Conservation (phyloP, 2,329 filamentous ascomycete species). For the Aspergillus pseudoterreus region DNA sequence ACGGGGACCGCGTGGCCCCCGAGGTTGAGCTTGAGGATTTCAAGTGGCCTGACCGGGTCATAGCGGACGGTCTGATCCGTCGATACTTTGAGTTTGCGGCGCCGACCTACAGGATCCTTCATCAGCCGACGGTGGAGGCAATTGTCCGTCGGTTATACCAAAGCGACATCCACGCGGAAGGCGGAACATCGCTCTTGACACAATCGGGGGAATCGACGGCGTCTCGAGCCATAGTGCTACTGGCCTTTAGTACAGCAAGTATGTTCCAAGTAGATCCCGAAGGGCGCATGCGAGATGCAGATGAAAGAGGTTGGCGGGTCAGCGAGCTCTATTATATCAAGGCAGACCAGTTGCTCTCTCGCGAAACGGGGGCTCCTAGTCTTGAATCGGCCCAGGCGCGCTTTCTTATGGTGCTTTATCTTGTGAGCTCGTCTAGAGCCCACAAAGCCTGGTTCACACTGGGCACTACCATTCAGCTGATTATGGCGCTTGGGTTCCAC, state of each 20-base stretch:
- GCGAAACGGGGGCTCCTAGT: slow-evolving; percentile 16
- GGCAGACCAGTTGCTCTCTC: slow-evolving; percentile 15
- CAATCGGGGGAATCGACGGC: slow-evolving; percentile 1
- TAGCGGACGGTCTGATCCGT: slow-evolving; percentile 11
- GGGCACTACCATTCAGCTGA: slow-evolving; percentile 34
- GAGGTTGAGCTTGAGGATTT: slow-evolving; percentile 10
- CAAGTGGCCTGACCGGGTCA: slow-evolving; percentile 14
- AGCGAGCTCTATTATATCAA: slow-evolving; percentile 19
- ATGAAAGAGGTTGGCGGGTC: slow-evolving; percentile 12
- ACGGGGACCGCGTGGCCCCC: slow-evolving; percentile 16
- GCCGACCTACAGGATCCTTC: slow-evolving; percentile 20
- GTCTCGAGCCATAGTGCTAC: slow-evolving; percentile 13
- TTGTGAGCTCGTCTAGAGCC: slow-evolving; percentile 33
- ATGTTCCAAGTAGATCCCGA: slow-evolving; percentile 14
- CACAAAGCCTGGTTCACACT: slow-evolving; percentile 38
- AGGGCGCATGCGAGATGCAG: slow-evolving; percentile 12
- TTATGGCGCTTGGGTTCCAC: slow-evolving; percentile 36
- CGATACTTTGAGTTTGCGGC: slow-evolving; percentile 25
- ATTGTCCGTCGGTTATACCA: slow-evolving; percentile 13
- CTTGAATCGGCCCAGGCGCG: slow-evolving; percentile 20
- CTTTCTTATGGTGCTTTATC: slow-evolving; percentile 27
- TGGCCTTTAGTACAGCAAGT: slow-evolving; percentile 17
- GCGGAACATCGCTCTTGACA: background rate
- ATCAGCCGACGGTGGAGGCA: slow-evolving; percentile 18
- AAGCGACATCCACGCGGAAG: background rate